Base-by-base conservation (phyloP, 2,329 filamentous ascomycete species). In the Epichloe gansuensis region DNA sequence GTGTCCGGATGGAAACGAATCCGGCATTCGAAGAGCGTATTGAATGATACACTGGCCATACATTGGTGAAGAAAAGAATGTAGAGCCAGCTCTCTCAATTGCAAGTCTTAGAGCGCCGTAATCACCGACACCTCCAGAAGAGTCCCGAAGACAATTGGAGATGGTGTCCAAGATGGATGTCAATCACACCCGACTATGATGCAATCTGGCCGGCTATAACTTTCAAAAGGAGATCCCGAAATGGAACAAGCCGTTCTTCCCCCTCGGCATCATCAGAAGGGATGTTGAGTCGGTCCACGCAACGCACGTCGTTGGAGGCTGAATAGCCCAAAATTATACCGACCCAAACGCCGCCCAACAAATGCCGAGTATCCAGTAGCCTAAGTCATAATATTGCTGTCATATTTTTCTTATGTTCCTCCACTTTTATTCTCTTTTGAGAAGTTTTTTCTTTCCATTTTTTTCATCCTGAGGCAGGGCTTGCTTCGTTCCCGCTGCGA, bases 251-350 rank as follows among this genome's bases (percentile, higher is more conserved):
- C 1, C 64, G 63, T 28, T 57, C 23, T 0, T 55, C 52, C 13
- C 62, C 61, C 38, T 64, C 60, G 9, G n/a, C 39, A 12, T 61
- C 54, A 6, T 59, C 54, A 4, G 46, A 28, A 9, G 65, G 57
- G 42, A 62, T 54, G 46, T 62, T 65, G 53, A 66, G 66, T n/a
- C 64, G 62, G 51, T 66, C 65, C 13, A 64, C 50, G 15, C 55
- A 59, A 21, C 59, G 53, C 21, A 50, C 43, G 50, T 5, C 45
- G 48, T 37, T 4, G 17, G 17, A 21, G 25, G 31, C 31, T 37
- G n/a, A 37, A 9, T 37, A 2, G 46, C 15, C n/a, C n/a, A 17
- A 15, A 38, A 38, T 23, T 3, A 17, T 38, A 23, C 11, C n/a
- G 17, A 15, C 28, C 43, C 23, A 46, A 23, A 37, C 46, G n/a